Base-by-base conservation (phyloP, 1,284 basidiomycete species). In the Leccinum pachyderme region DNA sequence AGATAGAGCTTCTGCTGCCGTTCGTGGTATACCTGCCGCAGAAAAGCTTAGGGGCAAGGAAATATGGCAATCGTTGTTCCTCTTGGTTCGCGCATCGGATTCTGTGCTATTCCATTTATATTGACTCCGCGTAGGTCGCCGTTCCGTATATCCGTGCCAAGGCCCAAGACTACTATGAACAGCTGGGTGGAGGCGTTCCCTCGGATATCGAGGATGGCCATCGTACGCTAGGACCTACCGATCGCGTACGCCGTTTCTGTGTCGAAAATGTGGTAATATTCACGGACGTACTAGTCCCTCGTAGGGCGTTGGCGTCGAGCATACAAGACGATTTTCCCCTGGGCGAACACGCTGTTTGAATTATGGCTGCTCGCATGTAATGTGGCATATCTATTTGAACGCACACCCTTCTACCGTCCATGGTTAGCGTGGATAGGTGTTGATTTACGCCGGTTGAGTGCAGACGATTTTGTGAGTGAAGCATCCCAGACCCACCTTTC, bases 81-180 rank as follows among this genome's bases (percentile, higher is more conserved):
- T 92, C 61, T 75, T 95, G 62, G 93, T 93, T 52, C 51, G 85
- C 71, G 6, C 12, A 18, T 12, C 27, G 46, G 15, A 15, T 25
- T 25, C 51, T 29, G 28, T 49, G 5, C 28, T 6, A 18, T 31
- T 8, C 32, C 13, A 25, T 13, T 11, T 39, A 28, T 47, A 6
- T 48, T 63, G 45, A 59, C 46, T 45, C 12, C 43, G 25, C 18
- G 25, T 50, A 96, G 88, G 82, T 98, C 46, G 93, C 87, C 3
- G 72, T 98, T 28, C 96, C 96, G 3, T 99, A 98, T 68, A 57
- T 97, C 31, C 82, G 91, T 56, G 88, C 93, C 6, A 96, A 97
- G 69, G 82, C 88, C 2, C 89, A 93, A 44, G 94, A 98, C 64
- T 87, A 92, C 61, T 97, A 88, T 68, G 96, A 99, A 73, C 81